Percentiles rank a stretch among this genome's conserved stretches.
Conservation (phyloP, 768 basidiomycete genomes). For the Grammothele lineata region DNA sequence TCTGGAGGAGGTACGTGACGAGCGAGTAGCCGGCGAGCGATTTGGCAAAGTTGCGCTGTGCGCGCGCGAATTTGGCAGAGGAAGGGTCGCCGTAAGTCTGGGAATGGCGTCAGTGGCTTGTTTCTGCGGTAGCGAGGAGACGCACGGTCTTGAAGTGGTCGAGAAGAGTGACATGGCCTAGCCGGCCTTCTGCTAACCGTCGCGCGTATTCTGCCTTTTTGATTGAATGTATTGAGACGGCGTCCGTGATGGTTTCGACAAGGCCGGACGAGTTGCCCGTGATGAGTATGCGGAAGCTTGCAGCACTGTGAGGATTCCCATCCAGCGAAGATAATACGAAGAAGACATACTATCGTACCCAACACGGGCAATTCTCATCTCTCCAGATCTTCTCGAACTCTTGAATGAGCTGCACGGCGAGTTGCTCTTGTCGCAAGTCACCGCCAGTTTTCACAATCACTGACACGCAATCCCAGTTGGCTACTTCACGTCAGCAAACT, state of each 20-base stretch:
- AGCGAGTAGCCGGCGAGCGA: constrained; percentile 94
- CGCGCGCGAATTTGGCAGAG: constrained; percentile 82
- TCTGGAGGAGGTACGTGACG: constrained; percentile 93
- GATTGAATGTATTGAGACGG: constrained; percentile 97
- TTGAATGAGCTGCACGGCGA: constrained; percentile 91
- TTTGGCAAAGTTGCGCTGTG: constrained; percentile 91
- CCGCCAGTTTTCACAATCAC: constrained; percentile 99
- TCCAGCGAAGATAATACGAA: too few species aligned
- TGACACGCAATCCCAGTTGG: constrained; percentile 86
- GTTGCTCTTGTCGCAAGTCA: constrained; percentile 94
- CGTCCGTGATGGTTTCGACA: constrained; percentile 97
- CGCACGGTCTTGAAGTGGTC: constrained; percentile 82
- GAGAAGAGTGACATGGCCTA: constrained; percentile 84
- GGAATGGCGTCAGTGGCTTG: too few species aligned
- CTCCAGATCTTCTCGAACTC: constrained; percentile 94
- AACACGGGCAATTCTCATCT: constrained; percentile 88
- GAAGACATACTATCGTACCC: constrained; percentile 88
- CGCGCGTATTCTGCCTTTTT: constrained; percentile 98
- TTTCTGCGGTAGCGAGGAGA: not conserved
- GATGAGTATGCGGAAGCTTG: constrained; percentile 92
- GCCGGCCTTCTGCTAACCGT: constrained; percentile 69
- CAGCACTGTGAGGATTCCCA: not conserved
- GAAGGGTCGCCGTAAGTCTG: constrained; percentile 89
- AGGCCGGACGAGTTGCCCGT: constrained; percentile 91
- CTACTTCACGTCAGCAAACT: too few species aligned